Conservation (phyloP, 192 early-diverging fungal genomes). For the Backusella parvicylindrica region DNA sequence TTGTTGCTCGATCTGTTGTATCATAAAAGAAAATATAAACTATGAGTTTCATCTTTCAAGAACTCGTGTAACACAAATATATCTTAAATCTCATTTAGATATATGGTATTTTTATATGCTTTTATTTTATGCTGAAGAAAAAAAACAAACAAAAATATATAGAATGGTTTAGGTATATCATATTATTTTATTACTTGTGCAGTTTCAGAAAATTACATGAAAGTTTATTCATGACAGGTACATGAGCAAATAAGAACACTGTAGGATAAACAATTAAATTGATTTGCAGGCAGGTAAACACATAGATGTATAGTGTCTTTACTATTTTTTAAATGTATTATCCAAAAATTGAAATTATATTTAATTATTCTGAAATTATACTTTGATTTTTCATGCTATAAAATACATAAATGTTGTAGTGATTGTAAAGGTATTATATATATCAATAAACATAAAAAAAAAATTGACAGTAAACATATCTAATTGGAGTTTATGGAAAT, state of each 20-base stretch:
- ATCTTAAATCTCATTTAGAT: neutral
- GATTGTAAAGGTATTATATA: neutral
- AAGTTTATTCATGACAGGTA: neutral
- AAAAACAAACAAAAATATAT: too few species aligned
- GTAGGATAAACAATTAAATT: neutral
- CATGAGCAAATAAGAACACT: neutral
- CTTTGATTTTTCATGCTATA: neutral
- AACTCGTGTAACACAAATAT: neutral
- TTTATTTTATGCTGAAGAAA: neutral
- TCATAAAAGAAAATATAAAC: neutral
- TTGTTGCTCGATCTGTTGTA: neutral
- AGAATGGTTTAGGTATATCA: neutral
- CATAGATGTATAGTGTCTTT: neutral
- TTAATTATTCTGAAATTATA: neutral
- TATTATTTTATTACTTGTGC: neutral
- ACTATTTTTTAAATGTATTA: neutral
- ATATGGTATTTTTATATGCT: neutral
- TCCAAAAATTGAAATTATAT: neutral
- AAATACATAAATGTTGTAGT: too few species aligned
- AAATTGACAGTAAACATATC: neutral
- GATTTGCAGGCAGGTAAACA: neutral
- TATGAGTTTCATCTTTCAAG: neutral
- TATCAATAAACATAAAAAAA: too few species aligned
- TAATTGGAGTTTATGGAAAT: neutral
- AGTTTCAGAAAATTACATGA: neutral